phyloP scores from a whole-genome alignment of 2,329 filamentous ascomycete species.

The Colletotrichum cuscutae region DNA sequence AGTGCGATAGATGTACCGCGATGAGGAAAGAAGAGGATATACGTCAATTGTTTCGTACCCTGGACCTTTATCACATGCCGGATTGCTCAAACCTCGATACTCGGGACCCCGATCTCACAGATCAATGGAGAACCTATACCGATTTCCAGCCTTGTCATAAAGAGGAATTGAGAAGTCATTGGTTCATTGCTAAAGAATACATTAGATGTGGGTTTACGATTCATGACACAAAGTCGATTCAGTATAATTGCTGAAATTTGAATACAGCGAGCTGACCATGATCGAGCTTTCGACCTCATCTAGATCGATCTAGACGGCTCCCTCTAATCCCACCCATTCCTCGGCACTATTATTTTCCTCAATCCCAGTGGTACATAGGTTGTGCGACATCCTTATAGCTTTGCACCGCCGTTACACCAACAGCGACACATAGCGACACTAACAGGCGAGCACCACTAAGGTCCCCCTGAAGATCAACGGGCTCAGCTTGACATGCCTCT shows the following conservation, averaged over 20 bases:
- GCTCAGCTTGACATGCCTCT: not conserved
- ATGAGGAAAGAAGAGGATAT: not conserved
- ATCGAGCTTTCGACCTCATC: not conserved
- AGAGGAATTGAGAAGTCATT: not conserved
- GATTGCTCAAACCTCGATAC: not conserved
- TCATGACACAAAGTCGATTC: not conserved
- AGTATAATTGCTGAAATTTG: not conserved
- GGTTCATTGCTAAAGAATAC: not conserved
- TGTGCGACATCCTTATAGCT: not conserved
- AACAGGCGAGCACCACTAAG: not conserved
- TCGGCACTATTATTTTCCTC: not conserved
- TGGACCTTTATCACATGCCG: not conserved
- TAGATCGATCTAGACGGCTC: not conserved
- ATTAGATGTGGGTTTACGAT: not conserved
- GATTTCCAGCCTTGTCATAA: not conserved
- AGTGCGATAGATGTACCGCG: not conserved
- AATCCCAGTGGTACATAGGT: not conserved
- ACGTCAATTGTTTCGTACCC: not conserved
- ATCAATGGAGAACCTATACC: not conserved
- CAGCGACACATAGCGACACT: not conserved
- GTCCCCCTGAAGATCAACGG: not conserved
- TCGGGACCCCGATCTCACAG: not conserved
- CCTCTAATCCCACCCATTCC: not conserved
- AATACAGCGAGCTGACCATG: not conserved
- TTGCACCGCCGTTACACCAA: not conserved